Base-by-base conservation (phyloP, 2,329 filamentous ascomycete genomes). In the Rhynchosporium graminicola region DNA sequence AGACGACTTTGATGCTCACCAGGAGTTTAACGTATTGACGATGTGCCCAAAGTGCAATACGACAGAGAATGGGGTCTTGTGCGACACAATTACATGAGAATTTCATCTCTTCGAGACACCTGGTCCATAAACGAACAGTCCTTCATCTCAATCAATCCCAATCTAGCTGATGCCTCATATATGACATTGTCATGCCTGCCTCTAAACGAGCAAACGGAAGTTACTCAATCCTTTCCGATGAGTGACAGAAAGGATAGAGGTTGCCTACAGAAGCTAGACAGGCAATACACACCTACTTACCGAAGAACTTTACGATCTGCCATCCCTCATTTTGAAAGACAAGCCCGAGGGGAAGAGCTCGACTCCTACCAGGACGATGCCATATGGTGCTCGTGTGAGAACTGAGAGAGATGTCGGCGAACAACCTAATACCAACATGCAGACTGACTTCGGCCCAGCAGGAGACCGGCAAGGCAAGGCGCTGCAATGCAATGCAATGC, bases 1-100 rank as follows among this genome's bases (percentile, higher is more conserved):
- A 48, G 61, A 15, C 55, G 10, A 57, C 43, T 47, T 51, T 20
- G n/a, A 57, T n/a, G 10, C 13, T 51, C 59, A 63, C 60, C 45
- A 40, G 54, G 28, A 58, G 7, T 40, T 62, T 63, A 60, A 65
- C 63, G 52, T 63, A 60, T 58, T 56, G 52, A 54, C 47, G 51
- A 62, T 57, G 55, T 61, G 47, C 48, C 45, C 43, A 48, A 20
- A 46, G 5, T 33, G 57, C 55, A 15, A 48, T 45, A 56, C 57
- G 12, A 31, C 48, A 50, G 20, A 59, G 31, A 29, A 50, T 38
- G 28, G 60, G 55, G 45, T 43, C 55, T 56, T 56, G 55, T 52
- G 48, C 48, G 57, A 60, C 51, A 51, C 36, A 57, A 58, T 38
- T 38, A 63, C 42, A 50, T 57, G 47, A 28, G 50, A 45, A 29